These are phyloP conservation scores for Agrocybe pediades DNA, from an alignment of 768 basidiomycete genomes.

Conservation along the genomic window DNA sequence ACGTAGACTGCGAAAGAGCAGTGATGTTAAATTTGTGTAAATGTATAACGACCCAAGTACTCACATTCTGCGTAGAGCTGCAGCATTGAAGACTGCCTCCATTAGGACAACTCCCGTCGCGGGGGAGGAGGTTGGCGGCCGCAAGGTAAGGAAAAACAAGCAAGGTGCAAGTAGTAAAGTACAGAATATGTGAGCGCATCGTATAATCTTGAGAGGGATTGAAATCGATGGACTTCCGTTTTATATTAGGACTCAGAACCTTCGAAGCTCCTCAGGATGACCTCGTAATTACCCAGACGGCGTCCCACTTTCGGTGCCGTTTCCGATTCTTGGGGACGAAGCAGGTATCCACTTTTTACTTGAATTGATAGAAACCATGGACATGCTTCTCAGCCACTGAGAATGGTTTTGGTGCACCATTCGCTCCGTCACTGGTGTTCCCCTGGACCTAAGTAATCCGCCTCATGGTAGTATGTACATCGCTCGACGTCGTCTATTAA, in stretches of 20 bases:
- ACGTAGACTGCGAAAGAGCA: background rate
- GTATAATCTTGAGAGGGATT: background rate
- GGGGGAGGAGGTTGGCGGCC: constrained; percentile 8
- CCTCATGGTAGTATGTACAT: background rate
- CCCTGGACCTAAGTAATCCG: background rate
- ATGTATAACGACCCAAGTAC: background rate
- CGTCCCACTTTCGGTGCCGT: background rate
- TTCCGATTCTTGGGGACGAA: no score
- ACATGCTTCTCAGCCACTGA: no score
- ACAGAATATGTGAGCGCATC: background rate
- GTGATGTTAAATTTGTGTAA: background rate
- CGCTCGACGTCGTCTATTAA: background rate
- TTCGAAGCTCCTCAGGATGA: background rate
- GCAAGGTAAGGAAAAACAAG: constrained; percentile 7
- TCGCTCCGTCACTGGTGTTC: background rate
- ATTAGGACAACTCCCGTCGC: background rate
- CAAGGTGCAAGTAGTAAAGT: background rate
- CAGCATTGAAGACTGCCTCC: constrained; percentile 9
- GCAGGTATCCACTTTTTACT: background rate
- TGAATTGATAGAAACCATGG: no score
- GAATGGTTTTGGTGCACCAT: background rate
- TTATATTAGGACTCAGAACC: no score
- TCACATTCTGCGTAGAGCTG: constrained; percentile 8
- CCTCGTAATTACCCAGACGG: background rate
- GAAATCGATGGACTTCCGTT: background rate